Conservation (phyloP, 495 filamentous ascomycete species). For the Aspergillus bridgeri region DNA sequence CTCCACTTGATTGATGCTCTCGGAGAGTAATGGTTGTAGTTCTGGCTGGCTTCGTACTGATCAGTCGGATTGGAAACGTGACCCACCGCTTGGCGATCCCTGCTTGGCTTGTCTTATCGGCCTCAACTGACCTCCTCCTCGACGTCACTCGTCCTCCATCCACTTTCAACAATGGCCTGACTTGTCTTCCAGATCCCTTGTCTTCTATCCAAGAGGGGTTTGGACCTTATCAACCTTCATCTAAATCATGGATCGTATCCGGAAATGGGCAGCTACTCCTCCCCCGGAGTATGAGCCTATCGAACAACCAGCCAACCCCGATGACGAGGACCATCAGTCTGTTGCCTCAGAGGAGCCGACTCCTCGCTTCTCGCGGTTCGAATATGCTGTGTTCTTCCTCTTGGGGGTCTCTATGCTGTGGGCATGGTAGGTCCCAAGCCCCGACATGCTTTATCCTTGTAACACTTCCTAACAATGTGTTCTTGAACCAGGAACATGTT, state of each 20-base stretch:
- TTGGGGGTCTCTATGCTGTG: constrained; percentile 92
- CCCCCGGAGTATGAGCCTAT: constrained; percentile 57
- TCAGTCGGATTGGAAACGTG: no score
- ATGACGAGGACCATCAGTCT: constrained; percentile 18
- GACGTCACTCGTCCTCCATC: background rate
- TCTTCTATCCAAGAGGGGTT: constrained; percentile 5
- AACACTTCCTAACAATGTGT: background rate
- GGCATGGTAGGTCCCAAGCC: constrained; percentile 69
- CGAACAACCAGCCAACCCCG: constrained; percentile 37
- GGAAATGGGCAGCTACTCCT: constrained; percentile 41
- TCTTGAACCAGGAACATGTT: constrained; percentile 89
- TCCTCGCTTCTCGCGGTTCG: constrained; percentile 65
- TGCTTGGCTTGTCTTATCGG: background rate
- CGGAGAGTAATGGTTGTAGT: no score
- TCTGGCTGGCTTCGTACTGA: no score
- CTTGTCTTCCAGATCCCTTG: background rate
- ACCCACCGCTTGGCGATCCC: background rate
- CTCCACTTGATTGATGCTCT: background rate
- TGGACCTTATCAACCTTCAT: background rate
- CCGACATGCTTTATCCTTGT: background rate
- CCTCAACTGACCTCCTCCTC: background rate
- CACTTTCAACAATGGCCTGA: constrained; percentile 12
- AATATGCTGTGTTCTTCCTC: constrained; percentile 83
- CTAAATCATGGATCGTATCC: constrained; percentile 45
- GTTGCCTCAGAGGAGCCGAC: constrained; percentile 5